Evolutionary conservation across 306 rosid species (phyloP).

Genomic region (Cucumis melo): DNA sequence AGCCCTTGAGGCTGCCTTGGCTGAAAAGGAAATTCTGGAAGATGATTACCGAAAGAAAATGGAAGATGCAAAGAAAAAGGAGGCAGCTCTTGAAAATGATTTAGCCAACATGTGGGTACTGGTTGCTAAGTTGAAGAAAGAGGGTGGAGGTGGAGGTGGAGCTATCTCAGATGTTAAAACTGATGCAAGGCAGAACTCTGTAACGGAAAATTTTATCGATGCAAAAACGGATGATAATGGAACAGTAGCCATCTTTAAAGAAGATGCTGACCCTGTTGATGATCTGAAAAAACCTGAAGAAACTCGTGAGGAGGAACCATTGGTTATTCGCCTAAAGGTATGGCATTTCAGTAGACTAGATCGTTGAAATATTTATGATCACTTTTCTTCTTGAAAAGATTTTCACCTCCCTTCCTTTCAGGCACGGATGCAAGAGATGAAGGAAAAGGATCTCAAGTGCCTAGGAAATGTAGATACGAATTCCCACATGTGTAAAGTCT

Average conservation of each 20-base stretch:
- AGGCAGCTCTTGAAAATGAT: conserved; percentile 92
- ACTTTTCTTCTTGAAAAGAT: not conserved
- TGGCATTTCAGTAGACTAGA: not conserved
- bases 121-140: conserved; percentile 95
- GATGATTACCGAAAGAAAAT: conserved; percentile 65
- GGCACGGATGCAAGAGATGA: conserved; percentile 98
- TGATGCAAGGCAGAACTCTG: conserved; percentile 38
- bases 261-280: conserved; percentile 40
- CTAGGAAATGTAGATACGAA: conserved; percentile 72
- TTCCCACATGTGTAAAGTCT: conserved; percentile 92
- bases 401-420: conserved; percentile 11
- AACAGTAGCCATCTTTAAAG: conserved; percentile 22
- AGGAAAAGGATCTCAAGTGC: conserved; percentile 76
- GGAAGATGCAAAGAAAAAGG: conserved; percentile 89
- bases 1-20: conserved; percentile 77
- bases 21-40: conserved; percentile 81
- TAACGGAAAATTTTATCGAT: conserved; percentile 24
- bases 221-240: conserved; percentile 24
- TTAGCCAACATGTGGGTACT: conserved; percentile 99
- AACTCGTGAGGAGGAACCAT: conserved; percentile 53
- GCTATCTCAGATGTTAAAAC: conserved; percentile 40
- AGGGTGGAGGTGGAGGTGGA: conserved; percentile 67
- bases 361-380: not conserved
- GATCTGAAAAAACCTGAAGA: conserved; percentile 39
- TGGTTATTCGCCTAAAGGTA: conserved; percentile 94